Conservation (phyloP, 768 basidiomycete genomes). For the Termitomyces sp. region DNA sequence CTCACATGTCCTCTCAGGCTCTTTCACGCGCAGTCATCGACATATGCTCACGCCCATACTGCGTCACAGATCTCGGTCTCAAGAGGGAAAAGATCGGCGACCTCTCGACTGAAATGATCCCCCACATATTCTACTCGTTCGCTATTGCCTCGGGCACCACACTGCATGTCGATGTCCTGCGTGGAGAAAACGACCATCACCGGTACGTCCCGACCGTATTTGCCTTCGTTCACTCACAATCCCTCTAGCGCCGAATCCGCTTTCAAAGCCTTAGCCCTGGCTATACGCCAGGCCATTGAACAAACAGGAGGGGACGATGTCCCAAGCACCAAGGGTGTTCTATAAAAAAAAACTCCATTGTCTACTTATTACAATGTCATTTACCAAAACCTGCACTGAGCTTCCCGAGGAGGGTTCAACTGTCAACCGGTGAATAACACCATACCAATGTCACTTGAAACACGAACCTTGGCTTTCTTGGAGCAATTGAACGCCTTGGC, state of each 20-base stretch:
- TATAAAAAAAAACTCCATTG: conserved; percentile 26
- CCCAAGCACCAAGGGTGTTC: conserved; percentile 95
- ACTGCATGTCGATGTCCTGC: conserved; percentile 88
- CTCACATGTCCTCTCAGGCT: conserved; percentile 39
- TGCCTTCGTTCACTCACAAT: conserved; percentile 2
- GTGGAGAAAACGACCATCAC: conserved; percentile 98
- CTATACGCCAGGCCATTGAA: conserved; percentile 92
- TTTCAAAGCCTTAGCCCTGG: conserved; percentile 95
- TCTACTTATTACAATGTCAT: conserved; percentile 5
- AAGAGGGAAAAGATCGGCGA: conserved; percentile 92
- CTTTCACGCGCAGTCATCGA: conserved; percentile 95
- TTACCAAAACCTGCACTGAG: conserved; percentile 80
- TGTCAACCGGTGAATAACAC: conserved; percentile 19
- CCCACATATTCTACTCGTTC: conserved; percentile 96
- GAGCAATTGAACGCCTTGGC: conserved; percentile 84
- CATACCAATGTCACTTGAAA: neutral
- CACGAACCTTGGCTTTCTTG: conserved; percentile 61
- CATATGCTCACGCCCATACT: conserved; percentile 96
- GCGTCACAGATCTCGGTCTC: conserved; percentile 85
- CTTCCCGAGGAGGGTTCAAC: conserved; percentile 80
- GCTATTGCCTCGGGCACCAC: conserved; percentile 95
- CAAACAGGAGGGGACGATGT: conserved; percentile 86
- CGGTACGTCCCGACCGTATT: conserved; percentile 44
- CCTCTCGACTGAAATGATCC: conserved; percentile 95
- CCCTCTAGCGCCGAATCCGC: conserved; percentile 83